These are phyloP conservation scores for Quercus lobata DNA, from an alignment of 331 rosid genomes.

Conservation along the genomic window DNA sequence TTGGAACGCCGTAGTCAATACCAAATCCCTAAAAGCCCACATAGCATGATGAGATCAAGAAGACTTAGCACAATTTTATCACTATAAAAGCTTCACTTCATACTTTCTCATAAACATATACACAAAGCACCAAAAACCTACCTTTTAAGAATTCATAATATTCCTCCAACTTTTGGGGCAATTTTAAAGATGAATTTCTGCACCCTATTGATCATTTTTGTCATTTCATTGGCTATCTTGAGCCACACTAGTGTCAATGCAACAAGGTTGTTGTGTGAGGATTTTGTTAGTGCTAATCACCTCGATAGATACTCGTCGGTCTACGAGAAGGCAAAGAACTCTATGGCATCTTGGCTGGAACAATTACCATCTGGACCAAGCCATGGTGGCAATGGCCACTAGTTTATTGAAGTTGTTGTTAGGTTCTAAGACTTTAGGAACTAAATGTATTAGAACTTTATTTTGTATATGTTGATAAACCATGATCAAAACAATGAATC, in stretches of 20 bases:
- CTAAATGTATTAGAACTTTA: no score
- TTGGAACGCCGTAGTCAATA: constrained; percentile 42
- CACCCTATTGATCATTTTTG: no score
- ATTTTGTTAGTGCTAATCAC: constrained; percentile 26
- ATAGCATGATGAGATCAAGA: constrained; percentile 16
- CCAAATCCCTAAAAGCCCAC: constrained; percentile 23
- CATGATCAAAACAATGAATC: no score
- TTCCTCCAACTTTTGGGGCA: neutral
- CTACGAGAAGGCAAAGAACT: constrained; percentile 33
- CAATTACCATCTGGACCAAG: no score
- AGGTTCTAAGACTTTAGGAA: no score
- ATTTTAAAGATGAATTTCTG: neutral
- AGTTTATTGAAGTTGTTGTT: no score
- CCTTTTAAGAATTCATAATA: no score
- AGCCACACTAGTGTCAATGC: no score
- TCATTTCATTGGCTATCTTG: no score
- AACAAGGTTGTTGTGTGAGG: constrained; percentile 14
- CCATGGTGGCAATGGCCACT: no score
- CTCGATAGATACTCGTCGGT: constrained; percentile 22
- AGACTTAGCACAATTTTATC: neutral
- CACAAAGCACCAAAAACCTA: neutral
- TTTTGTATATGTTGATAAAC: no score
- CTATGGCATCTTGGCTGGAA: constrained; percentile 42
- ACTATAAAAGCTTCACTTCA: neutral
- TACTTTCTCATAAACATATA: neutral